A percentile compares a stretch with the other conserved stretches of the same genome.
These are phyloP conservation scores for Cladophialophora yegresii DNA, from an alignment of 2,329 filamentous ascomycete species.

Conservation along the genomic window DNA sequence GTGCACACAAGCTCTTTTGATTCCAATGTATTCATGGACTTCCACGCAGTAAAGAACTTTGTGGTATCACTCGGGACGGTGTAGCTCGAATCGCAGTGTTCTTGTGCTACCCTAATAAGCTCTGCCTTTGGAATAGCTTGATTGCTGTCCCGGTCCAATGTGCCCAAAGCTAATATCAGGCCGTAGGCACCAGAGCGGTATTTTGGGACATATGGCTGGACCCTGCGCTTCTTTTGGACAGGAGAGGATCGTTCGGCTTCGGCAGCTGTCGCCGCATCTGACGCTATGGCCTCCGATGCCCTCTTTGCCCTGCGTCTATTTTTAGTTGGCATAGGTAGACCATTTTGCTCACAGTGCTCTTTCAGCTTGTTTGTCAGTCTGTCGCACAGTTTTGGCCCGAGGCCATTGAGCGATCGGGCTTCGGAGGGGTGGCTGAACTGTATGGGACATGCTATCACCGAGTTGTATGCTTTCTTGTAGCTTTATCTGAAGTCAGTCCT, in stretches of 20 bases:
- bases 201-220: conserved; percentile 70
- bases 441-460: conserved; percentile 73
- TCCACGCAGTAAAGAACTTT: conserved; percentile 78
- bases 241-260: conserved; percentile 42
- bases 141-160: conserved; percentile 57
- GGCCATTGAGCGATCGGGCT: conserved; percentile 70
- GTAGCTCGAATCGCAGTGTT: conserved; percentile 72
- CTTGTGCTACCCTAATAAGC: conserved; percentile 69
- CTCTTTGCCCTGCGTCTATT: conserved; percentile 35
- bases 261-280: conserved; percentile 30
- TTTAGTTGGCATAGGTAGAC: conserved; percentile 66
- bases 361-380: conserved; percentile 63
- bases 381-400: conserved; percentile 71
- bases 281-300: conserved; percentile 41
- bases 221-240: conserved; percentile 58
- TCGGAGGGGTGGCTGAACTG: conserved; percentile 71
- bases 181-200: conserved; percentile 75
- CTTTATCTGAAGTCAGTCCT: conserved; percentile 41
- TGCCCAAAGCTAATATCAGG: conserved; percentile 67
- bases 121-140: conserved; percentile 67
- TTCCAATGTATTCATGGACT: conserved; percentile 74
- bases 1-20: conserved; percentile 74
- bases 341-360: conserved; percentile 65
- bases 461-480: conserved; percentile 75
- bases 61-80: conserved; percentile 66